These are phyloP conservation scores for Boletus rufocinnamomeus DNA, from an alignment of 768 basidiomycete genomes.

Conservation along the genomic window DNA sequence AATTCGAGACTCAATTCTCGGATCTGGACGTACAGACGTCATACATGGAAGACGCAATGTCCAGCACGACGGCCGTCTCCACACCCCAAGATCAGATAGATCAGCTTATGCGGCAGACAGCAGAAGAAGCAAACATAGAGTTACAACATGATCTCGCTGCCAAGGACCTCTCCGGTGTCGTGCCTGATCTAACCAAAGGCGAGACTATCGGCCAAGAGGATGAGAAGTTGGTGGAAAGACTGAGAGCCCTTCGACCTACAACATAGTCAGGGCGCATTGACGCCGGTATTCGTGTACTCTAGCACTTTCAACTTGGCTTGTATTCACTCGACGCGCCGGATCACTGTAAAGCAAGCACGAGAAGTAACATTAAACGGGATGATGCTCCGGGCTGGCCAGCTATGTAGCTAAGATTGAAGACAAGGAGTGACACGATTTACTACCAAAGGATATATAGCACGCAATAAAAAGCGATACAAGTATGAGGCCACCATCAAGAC, in stretches of 20 bases:
- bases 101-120: conserved; percentile 85
- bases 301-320: neutral
- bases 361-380: conserved; percentile 12
- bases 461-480: conserved; percentile 23
- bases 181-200: conserved; percentile 56
- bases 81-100: conserved; percentile 99
- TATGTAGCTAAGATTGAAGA: conserved; percentile 3
- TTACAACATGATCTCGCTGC: conserved; percentile 85
- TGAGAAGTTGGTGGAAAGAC: conserved; percentile 75
- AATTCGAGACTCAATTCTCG: conserved; percentile 94
- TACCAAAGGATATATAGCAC: conserved; percentile 16
- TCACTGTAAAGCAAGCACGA: neutral
- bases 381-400: conserved; percentile 7
- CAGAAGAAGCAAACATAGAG: conserved; percentile 96
- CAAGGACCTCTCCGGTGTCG: conserved; percentile 53
- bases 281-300: conserved; percentile 14
- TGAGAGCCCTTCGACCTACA: conserved; percentile 85
- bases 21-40: conserved; percentile 98
- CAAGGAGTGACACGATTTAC: conserved; percentile 19
- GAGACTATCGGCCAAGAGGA: conserved; percentile 76
- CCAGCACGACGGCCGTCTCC: conserved; percentile 85
- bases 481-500: conserved; percentile 15
- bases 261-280: conserved; percentile 37
- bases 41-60: conserved; percentile 98
- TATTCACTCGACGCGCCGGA: neutral